Evolutionary conservation across 352 stramenopile species (phyloP).

Genomic region (Blastocystis hominis): DNA sequence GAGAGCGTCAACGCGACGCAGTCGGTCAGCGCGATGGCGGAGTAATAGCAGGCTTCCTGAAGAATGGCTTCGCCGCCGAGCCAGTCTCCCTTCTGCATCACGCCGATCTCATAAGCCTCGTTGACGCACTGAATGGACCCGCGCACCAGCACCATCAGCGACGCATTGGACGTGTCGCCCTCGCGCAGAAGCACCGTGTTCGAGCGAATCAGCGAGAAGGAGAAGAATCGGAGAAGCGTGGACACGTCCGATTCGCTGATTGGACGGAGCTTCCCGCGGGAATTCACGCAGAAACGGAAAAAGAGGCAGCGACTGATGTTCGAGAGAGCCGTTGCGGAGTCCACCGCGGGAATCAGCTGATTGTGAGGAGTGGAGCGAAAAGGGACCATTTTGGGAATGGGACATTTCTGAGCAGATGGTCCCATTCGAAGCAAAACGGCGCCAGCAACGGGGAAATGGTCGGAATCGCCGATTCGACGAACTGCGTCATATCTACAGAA

Average conservation of each 20-base stretch:
- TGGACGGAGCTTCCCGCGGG: background rate
- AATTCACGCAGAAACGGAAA: background rate
- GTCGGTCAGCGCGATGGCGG: background rate
- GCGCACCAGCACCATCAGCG: background rate
- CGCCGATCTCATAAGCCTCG: background rate
- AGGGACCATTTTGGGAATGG: background rate
- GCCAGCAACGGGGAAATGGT: conserved; percentile 23
- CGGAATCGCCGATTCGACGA: background rate
- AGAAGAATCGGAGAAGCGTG: background rate
- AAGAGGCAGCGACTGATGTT: background rate
- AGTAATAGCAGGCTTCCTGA: background rate
- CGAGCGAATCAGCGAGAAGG: background rate
- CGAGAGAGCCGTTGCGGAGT: background rate
- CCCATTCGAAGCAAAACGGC: conserved; percentile 28
- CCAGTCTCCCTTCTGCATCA: background rate
- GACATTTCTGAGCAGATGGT: background rate
- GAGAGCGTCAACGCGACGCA: background rate
- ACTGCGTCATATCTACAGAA: conserved; percentile 19
- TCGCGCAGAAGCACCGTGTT: background rate
- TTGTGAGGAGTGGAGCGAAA: background rate
- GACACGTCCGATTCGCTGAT: background rate
- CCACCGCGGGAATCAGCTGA: background rate
- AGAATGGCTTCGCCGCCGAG: conserved; percentile 30
- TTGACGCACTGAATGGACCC: background rate
- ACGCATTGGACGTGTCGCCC: background rate